Evolutionary conservation across 305 asterid species (phyloP), one percentile per base, ranked within the genome.

Genomic region (Euphrasia arctica): DNA sequence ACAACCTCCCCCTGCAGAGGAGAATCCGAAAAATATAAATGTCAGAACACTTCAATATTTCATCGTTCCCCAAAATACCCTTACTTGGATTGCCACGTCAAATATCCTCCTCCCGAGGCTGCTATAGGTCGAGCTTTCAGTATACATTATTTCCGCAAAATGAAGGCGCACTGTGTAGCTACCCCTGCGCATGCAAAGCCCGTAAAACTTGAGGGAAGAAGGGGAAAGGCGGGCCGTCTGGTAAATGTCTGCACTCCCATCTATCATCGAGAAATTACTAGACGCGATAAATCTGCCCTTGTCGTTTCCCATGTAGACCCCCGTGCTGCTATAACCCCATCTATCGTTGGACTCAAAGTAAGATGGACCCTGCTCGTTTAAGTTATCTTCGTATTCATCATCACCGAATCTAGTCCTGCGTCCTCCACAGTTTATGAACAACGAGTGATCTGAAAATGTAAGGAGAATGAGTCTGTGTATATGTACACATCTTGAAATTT

Each of bases 381-480:
- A n/a, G 77, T 93, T 88, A 74, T 67, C 89, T 10, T 81, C 94
- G 60, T 89, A 92, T 34, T 32, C 74, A 31, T 85, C 71, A 62
- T 84, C 93, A 32, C 77, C 82, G 57, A 75, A 75, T 9, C 4
- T 54, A 31, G 67, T 70, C 45, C 70, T 64, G 2, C 27, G 5
- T 79, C 97, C 98, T 69, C 98, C 98, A 52, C 97, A 92, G 58
- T 92, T 89, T 75, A 92, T 85, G 79, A 71, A 84, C 9, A 92
- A 66, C 0, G 91, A 70, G 85, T 80, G 64, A 72, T 70, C 98
- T 92, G 80, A 62, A 82, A 4, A 63, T 52, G 43, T 2, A 60
- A 58, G 45, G 32, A 54, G 31, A 68, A 48, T 52, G 32, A 68
- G 59, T 28, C 22, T 18, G 22, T 18, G 22, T 18, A 18, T 18